Evolutionary conservation across 2,329 filamentous ascomycete genomes (phyloP).

Genomic region (Fusarium cicatricum): DNA sequence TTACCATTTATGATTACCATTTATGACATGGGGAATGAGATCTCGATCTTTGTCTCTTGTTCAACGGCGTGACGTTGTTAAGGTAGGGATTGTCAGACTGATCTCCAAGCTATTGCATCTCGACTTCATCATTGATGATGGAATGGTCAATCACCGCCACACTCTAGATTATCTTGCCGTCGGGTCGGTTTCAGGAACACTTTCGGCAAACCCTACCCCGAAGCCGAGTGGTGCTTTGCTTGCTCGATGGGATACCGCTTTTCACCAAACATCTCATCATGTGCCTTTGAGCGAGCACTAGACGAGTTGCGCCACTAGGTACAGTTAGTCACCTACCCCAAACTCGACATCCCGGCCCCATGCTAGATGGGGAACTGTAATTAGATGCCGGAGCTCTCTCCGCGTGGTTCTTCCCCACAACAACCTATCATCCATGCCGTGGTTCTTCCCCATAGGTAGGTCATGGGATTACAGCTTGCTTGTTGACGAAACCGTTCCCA

Average conservation of each 20-base stretch:
- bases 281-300: not conserved
- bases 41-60: not conserved
- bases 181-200: not conserved
- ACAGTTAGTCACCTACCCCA: too few species aligned
- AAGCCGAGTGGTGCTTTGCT: not conserved
- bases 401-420: conserved; percentile 9
- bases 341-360: not conserved
- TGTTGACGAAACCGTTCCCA: too few species aligned
- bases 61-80: not conserved
- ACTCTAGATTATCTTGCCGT: too few species aligned
- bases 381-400: conserved; percentile 6
- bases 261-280: conserved; percentile 13
- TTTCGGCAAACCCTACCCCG: conserved; percentile 8
- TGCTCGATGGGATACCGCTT: conserved; percentile 19
- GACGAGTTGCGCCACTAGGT: not conserved
- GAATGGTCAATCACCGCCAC: not conserved
- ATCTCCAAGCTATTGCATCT: not conserved
- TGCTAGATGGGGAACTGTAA: not conserved
- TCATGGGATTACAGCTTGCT: too few species aligned
- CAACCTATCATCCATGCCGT: too few species aligned
- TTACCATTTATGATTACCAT: too few species aligned
- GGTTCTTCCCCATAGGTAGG: too few species aligned
- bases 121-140: conserved; percentile 2
- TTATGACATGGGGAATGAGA: conserved; percentile 4
- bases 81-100: not conserved